Base-by-base conservation (phyloP, 2,329 filamentous ascomycete genomes). In the Diaporthe sp. region DNA sequence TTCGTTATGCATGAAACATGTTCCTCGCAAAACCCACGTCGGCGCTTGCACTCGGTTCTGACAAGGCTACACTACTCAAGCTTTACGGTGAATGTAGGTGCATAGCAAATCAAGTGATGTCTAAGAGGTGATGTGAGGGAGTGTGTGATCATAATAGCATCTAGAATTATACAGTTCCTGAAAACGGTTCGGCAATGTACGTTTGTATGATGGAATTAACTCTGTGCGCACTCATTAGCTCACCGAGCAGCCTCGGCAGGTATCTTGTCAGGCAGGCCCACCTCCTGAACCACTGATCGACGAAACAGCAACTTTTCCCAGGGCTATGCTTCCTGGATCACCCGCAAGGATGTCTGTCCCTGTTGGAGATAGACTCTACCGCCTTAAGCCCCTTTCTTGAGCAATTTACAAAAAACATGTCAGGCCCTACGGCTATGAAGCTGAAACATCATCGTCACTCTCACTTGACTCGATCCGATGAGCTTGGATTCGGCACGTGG, bases 1-100 rank as follows among this genome's bases (percentile, higher is more conserved):
- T 42, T 65, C 59, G 59, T 47, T 42, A 65, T 65, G 59, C 59
- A 50, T 65, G 59, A 65, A 65, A 65, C 59, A 44, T 19, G 2
- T 17, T 63, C 27, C 27, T 47, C 27, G 12, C 15, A 44, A n/a
- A n/a, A 22, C 27, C 39, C 59, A 47, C 27, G 42, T 42, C 27
- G 59, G 59, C 59, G 59, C 42, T 65, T 65, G 39, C 59, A 27
- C 12, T 32, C 37, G 27, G 25, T 13, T 15, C 59, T n/a, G 27
- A 27, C 37, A 27, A 25, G 15, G 3, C 5, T 4, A 27, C 27
- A 4, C 5, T 4, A 27, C 27, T 17, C 25, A 63, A 27, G 9
- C 35, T 63, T 44, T 63, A 8, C 58, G 25, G 15, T 50, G 44
- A n/a, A 30, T n/a, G n/a, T n/a, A n/a, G n/a, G n/a, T n/a, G n/a